Evolutionary conservation across 1,139 yeast species (phyloP).

Genomic region (Suhomyces chickasaworum): DNA sequence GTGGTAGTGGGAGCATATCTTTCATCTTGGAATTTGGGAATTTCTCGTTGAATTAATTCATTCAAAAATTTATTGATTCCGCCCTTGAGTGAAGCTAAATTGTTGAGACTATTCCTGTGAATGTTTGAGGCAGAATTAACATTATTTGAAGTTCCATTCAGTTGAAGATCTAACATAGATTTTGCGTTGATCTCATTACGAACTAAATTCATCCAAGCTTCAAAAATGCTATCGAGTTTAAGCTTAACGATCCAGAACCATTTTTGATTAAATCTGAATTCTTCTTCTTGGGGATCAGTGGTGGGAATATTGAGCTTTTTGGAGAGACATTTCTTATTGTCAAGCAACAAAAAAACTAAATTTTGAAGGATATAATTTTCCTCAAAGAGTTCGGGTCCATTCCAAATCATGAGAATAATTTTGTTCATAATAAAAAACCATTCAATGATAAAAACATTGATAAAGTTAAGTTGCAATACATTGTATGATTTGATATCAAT

Average conservation of each 20-base stretch:
- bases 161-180: conserved; percentile 2
- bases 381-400: conserved; percentile 18
- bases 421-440: conserved; percentile 45
- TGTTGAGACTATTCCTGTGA: conserved; percentile 15
- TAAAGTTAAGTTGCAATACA: conserved; percentile 18
- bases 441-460: conserved; percentile 31
- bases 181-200: conserved; percentile 15
- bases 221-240: conserved; percentile 30
- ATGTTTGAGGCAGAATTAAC: conserved; percentile 6
- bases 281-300: conserved; percentile 17
- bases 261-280: conserved; percentile 27
- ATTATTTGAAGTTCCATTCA: neutral
- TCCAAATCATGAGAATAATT: conserved; percentile 26
- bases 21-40: conserved; percentile 13
- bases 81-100: conserved; percentile 20
- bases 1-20: conserved; percentile 6
- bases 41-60: conserved; percentile 21
- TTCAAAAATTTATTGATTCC: conserved; percentile 21
- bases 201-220: conserved; percentile 28
- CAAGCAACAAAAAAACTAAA: conserved; percentile 19
- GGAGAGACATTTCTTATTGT: conserved; percentile 18
- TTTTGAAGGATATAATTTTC: conserved; percentile 21
- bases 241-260: conserved; percentile 32
- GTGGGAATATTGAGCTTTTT: conserved; percentile 14
- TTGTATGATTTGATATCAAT: conserved; percentile 17